Evolutionary conservation across 2,329 filamentous ascomycete genomes (phyloP).

Genomic region (Stenocarpella maydis): DNA sequence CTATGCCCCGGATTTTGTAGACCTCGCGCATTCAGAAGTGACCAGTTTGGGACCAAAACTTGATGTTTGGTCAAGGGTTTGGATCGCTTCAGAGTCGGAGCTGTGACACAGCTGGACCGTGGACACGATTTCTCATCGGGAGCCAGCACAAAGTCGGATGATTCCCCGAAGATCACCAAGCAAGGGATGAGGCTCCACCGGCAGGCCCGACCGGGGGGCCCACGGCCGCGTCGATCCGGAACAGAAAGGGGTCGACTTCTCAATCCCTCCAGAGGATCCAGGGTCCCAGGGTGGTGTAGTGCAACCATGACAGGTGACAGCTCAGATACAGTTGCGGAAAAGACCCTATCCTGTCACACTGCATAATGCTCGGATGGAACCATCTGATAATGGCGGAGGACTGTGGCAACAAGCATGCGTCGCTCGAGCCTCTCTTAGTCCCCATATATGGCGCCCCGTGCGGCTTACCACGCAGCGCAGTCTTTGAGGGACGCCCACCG

Average conservation of each 20-base stretch:
- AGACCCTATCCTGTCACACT: background rate
- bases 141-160: background rate
- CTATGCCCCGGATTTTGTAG: background rate
- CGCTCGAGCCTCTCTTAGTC: slow-evolving; percentile 2
- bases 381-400: slow-evolving; percentile 6
- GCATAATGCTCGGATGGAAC: slow-evolving; percentile 4
- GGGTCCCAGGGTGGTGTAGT: slow-evolving; percentile 14
- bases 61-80: slow-evolving; percentile 7
- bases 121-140: slow-evolving; percentile 3
- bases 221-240: slow-evolving; percentile 21
- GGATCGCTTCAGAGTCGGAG: background rate
- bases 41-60: slow-evolving; percentile 8
- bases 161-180: slow-evolving; percentile 9
- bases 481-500: background rate
- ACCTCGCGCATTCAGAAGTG: background rate
- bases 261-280: background rate
- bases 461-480: slow-evolving; percentile 4
- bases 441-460: background rate
- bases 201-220: slow-evolving; percentile 15
- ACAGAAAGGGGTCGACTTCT: background rate
- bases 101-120: slow-evolving; percentile 2
- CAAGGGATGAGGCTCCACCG: slow-evolving; percentile 11
- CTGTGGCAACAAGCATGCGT: slow-evolving; percentile 8
- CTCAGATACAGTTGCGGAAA: slow-evolving; percentile 4
- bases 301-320: slow-evolving; percentile 21